phyloP scores from a whole-genome alignment of 768 basidiomycete genomes.

The Myochromella boudieri region DNA sequence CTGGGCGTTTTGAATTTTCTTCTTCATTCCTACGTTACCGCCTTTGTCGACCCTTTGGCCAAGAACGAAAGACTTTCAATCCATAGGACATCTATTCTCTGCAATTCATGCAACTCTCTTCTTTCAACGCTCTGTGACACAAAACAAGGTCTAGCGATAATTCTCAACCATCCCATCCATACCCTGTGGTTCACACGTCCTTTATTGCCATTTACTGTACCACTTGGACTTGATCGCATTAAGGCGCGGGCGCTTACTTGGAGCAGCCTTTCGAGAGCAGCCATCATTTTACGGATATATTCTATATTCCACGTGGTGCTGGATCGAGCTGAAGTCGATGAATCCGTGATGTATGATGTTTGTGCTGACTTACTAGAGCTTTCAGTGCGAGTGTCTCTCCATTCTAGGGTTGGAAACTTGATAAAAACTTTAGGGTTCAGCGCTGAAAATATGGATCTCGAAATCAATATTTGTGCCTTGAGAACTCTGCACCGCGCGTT shows the following conservation, averaged over 20 bases:
- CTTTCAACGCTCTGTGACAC: not conserved
- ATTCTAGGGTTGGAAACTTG: not conserved
- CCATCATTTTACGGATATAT: slow-evolving; percentile 4
- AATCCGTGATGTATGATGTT: slow-evolving; percentile 10
- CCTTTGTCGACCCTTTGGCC: slow-evolving; percentile 7
- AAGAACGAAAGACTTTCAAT: not conserved
- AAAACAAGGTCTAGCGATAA: not conserved
- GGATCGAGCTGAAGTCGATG: slow-evolving; percentile 1
- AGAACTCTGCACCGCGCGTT: slow-evolving; percentile 1
- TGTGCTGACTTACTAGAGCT: slow-evolving; percentile 13
- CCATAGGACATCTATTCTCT: not conserved
- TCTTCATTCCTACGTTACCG: slow-evolving; percentile 8
- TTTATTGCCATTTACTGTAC: slow-evolving; percentile 1
- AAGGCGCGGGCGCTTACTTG: not conserved
- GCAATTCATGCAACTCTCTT: not conserved
- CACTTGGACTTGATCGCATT: not conserved
- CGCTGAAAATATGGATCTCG: not conserved
- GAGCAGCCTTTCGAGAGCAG: not conserved
- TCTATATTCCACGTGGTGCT: slow-evolving; percentile 4
- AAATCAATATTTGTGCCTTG: slow-evolving; percentile 6
- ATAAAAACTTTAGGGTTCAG: not conserved
- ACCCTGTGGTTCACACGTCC: slow-evolving; percentile 9
- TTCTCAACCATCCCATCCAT: slow-evolving; percentile 5
- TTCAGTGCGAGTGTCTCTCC: slow-evolving; percentile 4
- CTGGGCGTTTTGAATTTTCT: slow-evolving; percentile 8